Evolutionary conservation across 208 protist genomes (phyloP).

Genomic region (Wallacemonas sp.): DNA sequence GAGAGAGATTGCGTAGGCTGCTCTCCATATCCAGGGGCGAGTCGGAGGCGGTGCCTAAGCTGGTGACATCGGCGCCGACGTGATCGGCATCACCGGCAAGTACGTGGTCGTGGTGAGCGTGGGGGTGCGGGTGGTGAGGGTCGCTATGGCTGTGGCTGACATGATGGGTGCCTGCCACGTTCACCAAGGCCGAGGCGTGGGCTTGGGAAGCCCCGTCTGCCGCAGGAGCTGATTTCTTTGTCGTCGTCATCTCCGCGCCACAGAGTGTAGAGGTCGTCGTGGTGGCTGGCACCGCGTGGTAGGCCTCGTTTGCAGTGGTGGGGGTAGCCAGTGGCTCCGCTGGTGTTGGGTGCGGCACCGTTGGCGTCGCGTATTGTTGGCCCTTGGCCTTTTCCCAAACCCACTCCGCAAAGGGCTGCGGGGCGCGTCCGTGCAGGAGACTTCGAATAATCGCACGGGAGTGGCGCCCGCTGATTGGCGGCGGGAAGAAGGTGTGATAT

Average conservation of each 20-base stretch:
- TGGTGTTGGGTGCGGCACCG: no score
- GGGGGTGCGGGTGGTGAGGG: not conserved
- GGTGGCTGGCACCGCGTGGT: no score
- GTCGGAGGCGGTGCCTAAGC: constrained; percentile 1
- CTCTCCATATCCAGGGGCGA: not conserved
- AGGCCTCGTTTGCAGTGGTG: no score
- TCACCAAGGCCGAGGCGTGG: no score
- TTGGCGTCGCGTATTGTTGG: not conserved
- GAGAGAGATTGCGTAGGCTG: not conserved
- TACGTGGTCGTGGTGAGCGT: not conserved
- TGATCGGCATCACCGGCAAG: not conserved
- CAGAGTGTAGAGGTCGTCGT: not conserved
- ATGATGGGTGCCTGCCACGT: no score
- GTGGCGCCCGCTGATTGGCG: constrained; percentile 20
- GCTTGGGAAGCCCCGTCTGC: no score
- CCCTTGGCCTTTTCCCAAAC: constrained; percentile 18
- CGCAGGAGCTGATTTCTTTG: not conserved
- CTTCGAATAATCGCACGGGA: constrained; percentile 32
- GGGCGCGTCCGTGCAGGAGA: constrained; percentile 26
- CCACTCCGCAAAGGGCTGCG: constrained; percentile 39
- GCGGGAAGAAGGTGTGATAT: constrained; percentile 61
- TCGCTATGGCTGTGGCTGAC: no score
- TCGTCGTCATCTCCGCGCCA: not conserved
- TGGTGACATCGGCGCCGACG: not conserved
- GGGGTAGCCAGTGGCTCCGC: no score